A percentile compares a stretch with the other conserved stretches of the same genome.
Evolutionary conservation across 129 eudicot species (phyloP).

Genomic region (Pittosporum tobira): DNA sequence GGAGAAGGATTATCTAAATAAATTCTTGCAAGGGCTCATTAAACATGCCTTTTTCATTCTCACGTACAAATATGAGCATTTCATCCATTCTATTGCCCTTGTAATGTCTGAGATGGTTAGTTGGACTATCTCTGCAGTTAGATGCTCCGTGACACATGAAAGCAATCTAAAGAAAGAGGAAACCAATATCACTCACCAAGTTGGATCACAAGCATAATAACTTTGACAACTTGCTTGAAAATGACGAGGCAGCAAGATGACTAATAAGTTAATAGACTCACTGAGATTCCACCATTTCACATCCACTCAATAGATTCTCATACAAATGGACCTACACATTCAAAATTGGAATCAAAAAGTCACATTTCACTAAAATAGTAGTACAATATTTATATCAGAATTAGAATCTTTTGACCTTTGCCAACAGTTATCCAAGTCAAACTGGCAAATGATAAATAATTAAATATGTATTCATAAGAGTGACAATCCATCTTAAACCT

Average conservation of each 20-base stretch:
- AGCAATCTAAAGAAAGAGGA: slow-evolving; percentile 57
- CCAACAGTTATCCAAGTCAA: neutral
- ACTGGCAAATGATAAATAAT: no score
- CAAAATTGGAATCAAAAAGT: slow-evolving; percentile 3
- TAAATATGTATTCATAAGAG: no score
- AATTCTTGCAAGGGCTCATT: slow-evolving; percentile 9
- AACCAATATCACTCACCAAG: slow-evolving; percentile 17
- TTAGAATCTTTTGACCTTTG: neutral
- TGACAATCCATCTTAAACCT: neutral
- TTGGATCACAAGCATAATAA: slow-evolving; percentile 4
- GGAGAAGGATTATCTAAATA: slow-evolving; percentile 4
- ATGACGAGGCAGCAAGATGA: slow-evolving; percentile 7
- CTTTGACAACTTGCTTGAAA: neutral
- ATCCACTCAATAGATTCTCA: slow-evolving; percentile 87
- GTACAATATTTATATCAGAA: slow-evolving; percentile 2
- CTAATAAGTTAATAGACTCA: slow-evolving; percentile 34
- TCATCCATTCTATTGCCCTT: slow-evolving; percentile 95
- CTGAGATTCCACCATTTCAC: slow-evolving; percentile 98
- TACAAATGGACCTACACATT: slow-evolving; percentile 75
- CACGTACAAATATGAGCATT: slow-evolving; percentile 88
- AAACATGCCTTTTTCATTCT: slow-evolving; percentile 82
- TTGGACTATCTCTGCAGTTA: slow-evolving; percentile 96
- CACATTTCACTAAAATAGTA: slow-evolving; percentile 15
- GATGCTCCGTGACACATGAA: slow-evolving; percentile 92
- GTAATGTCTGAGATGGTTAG: slow-evolving; percentile 82